These are phyloP conservation scores for Laburnicola sp. DNA, from an alignment of 2,329 filamentous ascomycete species.

Conservation along the genomic window DNA sequence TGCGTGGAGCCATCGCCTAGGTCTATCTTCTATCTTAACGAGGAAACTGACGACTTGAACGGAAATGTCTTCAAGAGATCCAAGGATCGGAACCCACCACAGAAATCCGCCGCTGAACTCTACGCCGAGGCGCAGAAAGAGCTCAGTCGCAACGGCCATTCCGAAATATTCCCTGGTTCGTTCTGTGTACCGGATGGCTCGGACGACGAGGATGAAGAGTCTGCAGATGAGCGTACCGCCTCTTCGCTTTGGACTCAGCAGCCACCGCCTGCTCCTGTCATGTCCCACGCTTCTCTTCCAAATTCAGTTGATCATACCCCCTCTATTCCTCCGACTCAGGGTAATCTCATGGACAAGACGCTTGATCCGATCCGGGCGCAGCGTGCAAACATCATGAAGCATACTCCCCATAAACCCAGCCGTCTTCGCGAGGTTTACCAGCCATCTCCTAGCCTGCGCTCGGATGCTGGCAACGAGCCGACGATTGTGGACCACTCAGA, in stretches of 20 bases:
- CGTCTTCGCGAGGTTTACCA: conserved; percentile 38
- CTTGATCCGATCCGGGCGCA: conserved; percentile 33
- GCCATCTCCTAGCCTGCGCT: conserved; percentile 36
- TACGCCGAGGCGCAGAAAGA: conserved; percentile 22
- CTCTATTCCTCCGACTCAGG: conserved; percentile 1
- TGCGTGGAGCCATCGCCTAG: conserved; percentile 37
- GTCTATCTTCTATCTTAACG: conserved; percentile 21
- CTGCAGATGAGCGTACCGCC: conserved; percentile 8
- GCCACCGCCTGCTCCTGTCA: conserved; percentile 41
- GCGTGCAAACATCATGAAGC: conserved; percentile 37
- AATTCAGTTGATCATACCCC: conserved; percentile 8
- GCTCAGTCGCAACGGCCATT: conserved; percentile 13
- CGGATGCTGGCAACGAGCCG: conserved; percentile 30
- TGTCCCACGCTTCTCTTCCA: conserved; percentile 39
- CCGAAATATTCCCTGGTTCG: conserved; percentile 11
- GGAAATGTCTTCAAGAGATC: conserved; percentile 37
- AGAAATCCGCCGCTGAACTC: conserved; percentile 22
- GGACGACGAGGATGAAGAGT: conserved; percentile 20
- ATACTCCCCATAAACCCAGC: conserved; percentile 40
- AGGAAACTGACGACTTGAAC: conserved; percentile 18
- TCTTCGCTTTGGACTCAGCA: conserved; percentile 36
- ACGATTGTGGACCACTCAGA: conserved; percentile 17
- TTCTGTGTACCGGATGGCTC: conserved; percentile 31
- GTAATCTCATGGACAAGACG: conserved; percentile 5
- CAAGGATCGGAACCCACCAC: conserved; percentile 19